Evolutionary conservation across 1,284 basidiomycete genomes (phyloP).

Genomic region (Binderoboletus segoi): DNA sequence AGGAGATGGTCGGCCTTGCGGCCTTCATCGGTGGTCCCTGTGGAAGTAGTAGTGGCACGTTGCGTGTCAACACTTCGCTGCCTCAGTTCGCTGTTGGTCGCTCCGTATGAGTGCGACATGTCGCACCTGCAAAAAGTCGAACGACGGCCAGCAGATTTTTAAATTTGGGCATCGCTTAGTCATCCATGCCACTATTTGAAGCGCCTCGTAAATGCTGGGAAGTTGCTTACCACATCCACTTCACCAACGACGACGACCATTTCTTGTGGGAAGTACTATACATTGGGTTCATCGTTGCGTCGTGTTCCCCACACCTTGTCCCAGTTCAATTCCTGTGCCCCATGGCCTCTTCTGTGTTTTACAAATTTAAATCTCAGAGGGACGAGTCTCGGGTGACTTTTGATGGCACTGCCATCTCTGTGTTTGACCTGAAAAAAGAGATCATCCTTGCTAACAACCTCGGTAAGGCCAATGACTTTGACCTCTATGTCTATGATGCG

Average conservation of each 20-base stretch:
- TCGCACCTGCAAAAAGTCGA: slow-evolving; percentile 7
- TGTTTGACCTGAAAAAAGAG: slow-evolving; percentile 99
- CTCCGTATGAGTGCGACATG: slow-evolving; percentile 35
- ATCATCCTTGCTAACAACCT: slow-evolving; percentile 97
- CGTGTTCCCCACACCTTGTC: slow-evolving; percentile 17
- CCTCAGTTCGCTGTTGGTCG: slow-evolving; percentile 23
- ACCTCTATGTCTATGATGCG: slow-evolving; percentile 85
- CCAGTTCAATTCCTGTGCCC: slow-evolving; percentile 16
- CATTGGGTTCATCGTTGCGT: slow-evolving; percentile 21
- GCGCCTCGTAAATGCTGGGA: slow-evolving; percentile 19
- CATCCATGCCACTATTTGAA: slow-evolving; percentile 20
- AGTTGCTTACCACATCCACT: slow-evolving; percentile 7
- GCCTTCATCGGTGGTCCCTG: slow-evolving; percentile 33
- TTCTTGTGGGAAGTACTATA: slow-evolving; percentile 25
- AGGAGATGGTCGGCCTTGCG: slow-evolving; percentile 57
- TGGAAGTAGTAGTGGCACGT: not conserved
- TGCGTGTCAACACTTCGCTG: slow-evolving; percentile 28
- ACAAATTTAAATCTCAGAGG: slow-evolving; percentile 96
- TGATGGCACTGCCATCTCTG: slow-evolving; percentile 97
- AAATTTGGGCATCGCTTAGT: slow-evolving; percentile 18
- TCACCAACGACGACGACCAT: slow-evolving; percentile 19
- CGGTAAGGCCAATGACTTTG: slow-evolving; percentile 96
- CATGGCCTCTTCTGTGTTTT: slow-evolving; percentile 96
- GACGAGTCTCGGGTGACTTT: slow-evolving; percentile 96
- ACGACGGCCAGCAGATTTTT: slow-evolving; percentile 16